Evolutionary conservation across 768 basidiomycete genomes (phyloP).

Genomic region (Panellus pusillus): DNA sequence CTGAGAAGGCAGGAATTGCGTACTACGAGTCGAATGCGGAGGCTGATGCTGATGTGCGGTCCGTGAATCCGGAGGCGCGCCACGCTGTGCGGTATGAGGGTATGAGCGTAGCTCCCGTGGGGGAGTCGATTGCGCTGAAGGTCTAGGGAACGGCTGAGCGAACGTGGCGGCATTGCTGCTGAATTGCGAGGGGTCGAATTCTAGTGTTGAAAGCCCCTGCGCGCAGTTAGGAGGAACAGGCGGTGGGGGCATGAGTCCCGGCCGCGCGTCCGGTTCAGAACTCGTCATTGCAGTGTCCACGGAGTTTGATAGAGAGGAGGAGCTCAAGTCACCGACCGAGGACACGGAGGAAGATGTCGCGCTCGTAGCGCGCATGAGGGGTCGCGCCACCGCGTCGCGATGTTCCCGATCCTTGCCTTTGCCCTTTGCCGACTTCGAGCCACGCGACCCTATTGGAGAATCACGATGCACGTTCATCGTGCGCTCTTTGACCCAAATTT

Average conservation of each 20-base stretch:
- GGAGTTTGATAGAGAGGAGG: slow-evolving; percentile 3
- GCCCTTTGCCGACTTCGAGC: background rate
- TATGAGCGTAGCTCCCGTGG: no score
- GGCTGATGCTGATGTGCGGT: background rate
- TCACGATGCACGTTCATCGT: background rate
- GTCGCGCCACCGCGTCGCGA: background rate
- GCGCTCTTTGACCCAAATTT: slow-evolving; percentile 9
- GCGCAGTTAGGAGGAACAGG: slow-evolving; percentile 7
- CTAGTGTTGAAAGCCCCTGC: no score
- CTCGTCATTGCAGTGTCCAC: slow-evolving; percentile 13
- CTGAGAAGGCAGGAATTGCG: background rate
- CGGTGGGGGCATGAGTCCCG: slow-evolving; percentile 17
- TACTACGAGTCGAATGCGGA: background rate
- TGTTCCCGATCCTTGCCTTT: slow-evolving; percentile 12
- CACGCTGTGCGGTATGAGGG: background rate
- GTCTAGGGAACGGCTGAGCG: no score
- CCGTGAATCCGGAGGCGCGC: background rate
- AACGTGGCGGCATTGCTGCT: no score
- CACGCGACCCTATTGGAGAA: no score
- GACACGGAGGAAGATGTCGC: background rate
- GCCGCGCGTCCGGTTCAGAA: background rate
- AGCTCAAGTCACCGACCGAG: slow-evolving; percentile 1
- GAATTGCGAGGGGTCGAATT: no score
- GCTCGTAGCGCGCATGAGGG: background rate
- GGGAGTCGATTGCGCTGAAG: no score